phyloP scores from a whole-genome alignment of 495 filamentous ascomycete species.

The Penicillium roqueforti region DNA sequence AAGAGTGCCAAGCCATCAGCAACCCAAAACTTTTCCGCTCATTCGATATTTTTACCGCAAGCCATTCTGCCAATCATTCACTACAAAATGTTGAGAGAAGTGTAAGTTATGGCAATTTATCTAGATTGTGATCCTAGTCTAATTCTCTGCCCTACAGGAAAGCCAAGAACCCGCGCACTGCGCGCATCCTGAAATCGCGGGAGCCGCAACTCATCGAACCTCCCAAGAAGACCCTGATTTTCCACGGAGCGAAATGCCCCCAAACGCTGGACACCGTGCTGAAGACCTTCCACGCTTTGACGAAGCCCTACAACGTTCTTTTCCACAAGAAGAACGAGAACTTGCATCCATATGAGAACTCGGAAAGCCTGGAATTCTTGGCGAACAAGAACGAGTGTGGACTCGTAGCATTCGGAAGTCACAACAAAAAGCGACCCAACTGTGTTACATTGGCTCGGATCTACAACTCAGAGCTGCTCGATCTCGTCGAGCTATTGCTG shows the following conservation, averaged over 20 bases:
- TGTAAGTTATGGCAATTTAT: slow-evolving; percentile 24
- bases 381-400: slow-evolving; percentile 91
- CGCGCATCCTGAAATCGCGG: slow-evolving; percentile 84
- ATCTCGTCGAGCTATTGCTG: slow-evolving; percentile 87
- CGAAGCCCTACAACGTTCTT: slow-evolving; percentile 71
- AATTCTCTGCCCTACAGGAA: slow-evolving; percentile 50
- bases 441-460: slow-evolving; percentile 77
- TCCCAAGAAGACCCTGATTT: slow-evolving; percentile 78
- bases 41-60: slow-evolving; percentile 24
- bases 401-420: slow-evolving; percentile 71
- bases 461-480: slow-evolving; percentile 79
- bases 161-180: slow-evolving; percentile 89
- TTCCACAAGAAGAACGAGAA: slow-evolving; percentile 90
- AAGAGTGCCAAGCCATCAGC: slow-evolving; percentile 27
- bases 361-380: slow-evolving; percentile 84
- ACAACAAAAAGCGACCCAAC: slow-evolving; percentile 91
- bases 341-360: slow-evolving; percentile 90
- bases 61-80: slow-evolving; percentile 12
- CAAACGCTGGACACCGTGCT: slow-evolving; percentile 73
- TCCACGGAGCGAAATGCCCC: slow-evolving; percentile 78
- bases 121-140: not conserved
- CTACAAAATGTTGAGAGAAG: slow-evolving; percentile 35
- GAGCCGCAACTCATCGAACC: slow-evolving; percentile 86
- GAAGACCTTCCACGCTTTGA: slow-evolving; percentile 75
- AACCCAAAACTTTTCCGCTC: slow-evolving; percentile 32